Base-by-base conservation (phyloP, 192 early-diverging fungal genomes). In the Mortierella claussenii region DNA sequence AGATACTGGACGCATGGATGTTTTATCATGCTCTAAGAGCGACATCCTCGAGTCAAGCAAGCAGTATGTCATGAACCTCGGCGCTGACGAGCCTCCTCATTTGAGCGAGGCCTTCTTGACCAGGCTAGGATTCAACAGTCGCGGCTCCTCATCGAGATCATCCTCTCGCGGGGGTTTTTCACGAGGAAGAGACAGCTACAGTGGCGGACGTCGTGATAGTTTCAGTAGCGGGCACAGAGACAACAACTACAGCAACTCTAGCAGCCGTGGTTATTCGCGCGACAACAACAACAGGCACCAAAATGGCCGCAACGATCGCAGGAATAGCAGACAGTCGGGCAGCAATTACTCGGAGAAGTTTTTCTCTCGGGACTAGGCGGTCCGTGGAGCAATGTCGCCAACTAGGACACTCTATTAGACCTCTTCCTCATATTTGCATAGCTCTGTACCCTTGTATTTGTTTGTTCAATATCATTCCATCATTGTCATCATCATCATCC, bases 21-120 rank as follows among this genome's bases (percentile, higher is more conserved):
- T 71, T n/a, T 59, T 85, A 26, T 69, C 66, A 30, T 66, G 74
- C n/a, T 70, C 63, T 34, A 79, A 83, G 57, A 36, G 46, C 21
- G 67, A 68, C 32, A 68, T 78, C 33, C 36, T 86, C 4, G 70
- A 63, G 0, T 53, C 65, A 24, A 82, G 71, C 33, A 63, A 69
- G 23, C 26, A 79, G 21, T 83, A 83, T 30, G 34, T 83, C 18
- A 31, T 55, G 11, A 46, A 62, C 23, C 63, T 83, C 21, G 85
- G 85, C 55, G 63, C 83, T 13, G 69, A 63, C 11, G 73, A 86
- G 23, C 53, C 74, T 10, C 85, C 85, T 57, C 59, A 83, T 24
- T 48, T 86, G 54, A 80, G 78, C 28, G 63, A 61, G 17, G 32
- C 48, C 11, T 78, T 86, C 55, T 52, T 83, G 32, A 34, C 55